Percentiles rank a stretch among this genome's conserved stretches.
Conservation (phyloP, 2,329 filamentous ascomycete genomes). For the Neoarthrinium moseri region DNA sequence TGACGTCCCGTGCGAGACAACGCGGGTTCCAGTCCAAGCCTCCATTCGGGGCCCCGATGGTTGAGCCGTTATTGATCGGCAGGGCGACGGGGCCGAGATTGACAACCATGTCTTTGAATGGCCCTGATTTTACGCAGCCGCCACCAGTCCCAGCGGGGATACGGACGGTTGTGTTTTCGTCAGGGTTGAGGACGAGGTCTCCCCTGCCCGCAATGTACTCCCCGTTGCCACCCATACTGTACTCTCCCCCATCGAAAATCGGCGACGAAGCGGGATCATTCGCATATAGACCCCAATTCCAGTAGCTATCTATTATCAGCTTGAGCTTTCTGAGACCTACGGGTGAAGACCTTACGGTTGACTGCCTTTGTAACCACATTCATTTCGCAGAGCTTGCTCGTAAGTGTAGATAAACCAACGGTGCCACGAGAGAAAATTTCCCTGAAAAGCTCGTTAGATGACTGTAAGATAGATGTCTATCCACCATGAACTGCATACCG, state of each 20-base stretch:
- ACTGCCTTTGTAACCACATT: slow-evolving; percentile 34
- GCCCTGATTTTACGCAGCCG: slow-evolving; percentile 34
- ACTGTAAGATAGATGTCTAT: neutral
- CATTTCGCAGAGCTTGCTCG: slow-evolving; percentile 31
- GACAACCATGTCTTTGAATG: slow-evolving; percentile 20
- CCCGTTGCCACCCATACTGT: slow-evolving; percentile 32
- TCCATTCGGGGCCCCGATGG: slow-evolving; percentile 18
- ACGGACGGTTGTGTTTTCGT: slow-evolving; percentile 15
- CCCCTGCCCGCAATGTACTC: slow-evolving; percentile 8
- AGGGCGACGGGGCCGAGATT: slow-evolving; percentile 19
- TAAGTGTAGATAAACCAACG: slow-evolving; percentile 10
- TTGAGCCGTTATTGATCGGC: slow-evolving; percentile 26
- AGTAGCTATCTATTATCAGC: slow-evolving; percentile 31
- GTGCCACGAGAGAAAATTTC: slow-evolving; percentile 17
- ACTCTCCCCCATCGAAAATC: slow-evolving; percentile 34
- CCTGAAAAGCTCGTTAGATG: neutral
- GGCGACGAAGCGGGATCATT: slow-evolving; percentile 26
- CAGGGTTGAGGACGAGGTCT: neutral
- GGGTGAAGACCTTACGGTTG: neutral
- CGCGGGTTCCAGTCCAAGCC: slow-evolving; percentile 10
- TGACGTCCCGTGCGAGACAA: slow-evolving; percentile 13
- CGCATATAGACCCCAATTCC: slow-evolving; percentile 33
- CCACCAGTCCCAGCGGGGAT: slow-evolving; percentile 13
- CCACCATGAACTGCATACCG: slow-evolving; percentile 14
- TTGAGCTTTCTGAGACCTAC: neutral